Percentiles rank a stretch among this genome's conserved stretches.
These are phyloP conservation scores for Phoma sp. DNA, from an alignment of 2,329 filamentous ascomycete genomes.

Conservation along the genomic window DNA sequence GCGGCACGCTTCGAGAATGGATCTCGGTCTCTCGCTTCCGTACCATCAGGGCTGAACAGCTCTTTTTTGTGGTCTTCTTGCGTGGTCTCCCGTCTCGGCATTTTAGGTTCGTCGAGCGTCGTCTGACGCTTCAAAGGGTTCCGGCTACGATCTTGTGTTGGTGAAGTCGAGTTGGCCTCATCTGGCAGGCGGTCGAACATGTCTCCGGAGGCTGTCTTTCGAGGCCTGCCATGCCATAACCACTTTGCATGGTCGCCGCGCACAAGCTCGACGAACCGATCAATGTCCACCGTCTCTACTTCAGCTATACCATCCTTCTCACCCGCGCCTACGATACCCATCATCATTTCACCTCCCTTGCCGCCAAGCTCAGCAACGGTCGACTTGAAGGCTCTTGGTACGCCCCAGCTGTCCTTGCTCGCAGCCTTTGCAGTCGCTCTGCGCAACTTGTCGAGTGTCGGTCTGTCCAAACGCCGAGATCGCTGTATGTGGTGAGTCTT, in stretches of 20 bases:
- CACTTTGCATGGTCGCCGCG: conserved; percentile 87
- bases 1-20: conserved; percentile 65
- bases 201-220: conserved; percentile 60
- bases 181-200: conserved; percentile 49
- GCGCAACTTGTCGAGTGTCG: conserved; percentile 82
- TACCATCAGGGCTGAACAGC: conserved; percentile 27
- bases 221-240: conserved; percentile 91
- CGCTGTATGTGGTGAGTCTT: conserved; percentile 82
- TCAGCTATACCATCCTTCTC: conserved; percentile 91
- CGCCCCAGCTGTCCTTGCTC: conserved; percentile 86
- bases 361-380: conserved; percentile 93
- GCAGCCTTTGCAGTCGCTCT: conserved; percentile 88
- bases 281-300: conserved; percentile 89
- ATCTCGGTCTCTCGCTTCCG: conserved; percentile 59
- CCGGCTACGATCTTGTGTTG: conserved; percentile 54
- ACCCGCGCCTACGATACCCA: conserved; percentile 84
- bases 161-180: conserved; percentile 58
- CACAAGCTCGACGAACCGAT: conserved; percentile 77
- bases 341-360: conserved; percentile 91
- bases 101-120: conserved; percentile 38
- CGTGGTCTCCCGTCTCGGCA: conserved; percentile 38
- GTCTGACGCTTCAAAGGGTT: conserved; percentile 60
- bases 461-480: conserved; percentile 79
- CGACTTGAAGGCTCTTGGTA: conserved; percentile 93
- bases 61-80: conserved; percentile 41